Conservation (phyloP, 1,284 basidiomycete genomes). For the Austropuccinia psidii region DNA sequence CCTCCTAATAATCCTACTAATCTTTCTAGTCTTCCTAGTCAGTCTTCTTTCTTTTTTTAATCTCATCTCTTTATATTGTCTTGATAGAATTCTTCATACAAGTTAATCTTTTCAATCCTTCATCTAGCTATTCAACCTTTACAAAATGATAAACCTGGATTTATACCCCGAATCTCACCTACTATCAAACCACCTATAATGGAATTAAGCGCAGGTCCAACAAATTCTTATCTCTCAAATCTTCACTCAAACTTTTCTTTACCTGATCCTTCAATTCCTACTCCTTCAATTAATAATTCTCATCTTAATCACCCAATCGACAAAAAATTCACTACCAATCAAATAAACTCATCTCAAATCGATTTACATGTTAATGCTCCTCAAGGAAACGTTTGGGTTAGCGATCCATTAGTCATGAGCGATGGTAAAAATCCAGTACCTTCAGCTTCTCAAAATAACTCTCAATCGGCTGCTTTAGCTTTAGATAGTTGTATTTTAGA, state of each 20-base stretch:
- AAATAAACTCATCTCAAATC: neutral
- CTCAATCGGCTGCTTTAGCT: neutral
- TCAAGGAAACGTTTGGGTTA: constrained; percentile 17
- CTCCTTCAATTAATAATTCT: neutral
- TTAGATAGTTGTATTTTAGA: neutral
- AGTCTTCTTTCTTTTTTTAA: neutral
- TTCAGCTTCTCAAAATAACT: neutral
- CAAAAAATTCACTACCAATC: neutral
- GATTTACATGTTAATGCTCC: constrained; percentile 13
- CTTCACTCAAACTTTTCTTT: neutral
- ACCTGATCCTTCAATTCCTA: neutral
- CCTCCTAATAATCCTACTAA: neutral
- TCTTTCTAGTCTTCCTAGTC: neutral
- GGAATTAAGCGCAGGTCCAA: constrained; percentile 13
- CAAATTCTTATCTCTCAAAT: neutral
- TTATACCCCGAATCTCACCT: constrained; percentile 15
- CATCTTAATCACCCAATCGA: neutral
- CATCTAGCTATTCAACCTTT: neutral
- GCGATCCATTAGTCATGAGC: constrained; percentile 17
- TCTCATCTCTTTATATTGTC: neutral
- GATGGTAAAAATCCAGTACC: neutral
- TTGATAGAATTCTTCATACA: neutral
- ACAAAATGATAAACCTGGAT: neutral
- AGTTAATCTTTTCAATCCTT: neutral
- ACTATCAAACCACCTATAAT: constrained; percentile 12